These are phyloP conservation scores for Penicillium cinerascens DNA, from an alignment of 495 filamentous ascomycete species.

Conservation along the genomic window DNA sequence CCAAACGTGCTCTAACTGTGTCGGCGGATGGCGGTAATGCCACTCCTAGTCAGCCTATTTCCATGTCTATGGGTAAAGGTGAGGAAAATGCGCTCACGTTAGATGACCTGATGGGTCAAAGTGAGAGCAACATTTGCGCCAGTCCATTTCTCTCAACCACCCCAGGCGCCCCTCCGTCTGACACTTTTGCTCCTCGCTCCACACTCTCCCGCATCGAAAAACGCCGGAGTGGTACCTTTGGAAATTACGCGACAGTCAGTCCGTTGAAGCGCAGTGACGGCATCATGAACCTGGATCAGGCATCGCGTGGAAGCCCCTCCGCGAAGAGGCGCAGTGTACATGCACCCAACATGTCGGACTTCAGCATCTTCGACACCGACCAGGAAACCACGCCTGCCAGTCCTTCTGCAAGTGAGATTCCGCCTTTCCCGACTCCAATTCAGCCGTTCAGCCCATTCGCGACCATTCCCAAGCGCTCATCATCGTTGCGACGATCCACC, in stretches of 20 bases:
- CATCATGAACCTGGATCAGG: conserved; percentile 79
- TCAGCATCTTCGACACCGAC: conserved; percentile 65
- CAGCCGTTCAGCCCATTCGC: conserved; percentile 40
- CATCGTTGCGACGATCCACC: conserved; percentile 80
- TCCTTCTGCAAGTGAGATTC: conserved; percentile 23
- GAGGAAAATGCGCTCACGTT: conserved; percentile 53
- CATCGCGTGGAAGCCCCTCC: conserved; percentile 73
- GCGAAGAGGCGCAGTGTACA: conserved; percentile 85
- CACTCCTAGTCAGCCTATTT: conserved; percentile 38
- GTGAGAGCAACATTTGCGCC: conserved; percentile 29
- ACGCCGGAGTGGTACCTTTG: conserved; percentile 45
- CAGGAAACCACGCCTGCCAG: conserved; percentile 26
- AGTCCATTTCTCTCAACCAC: conserved; percentile 43
- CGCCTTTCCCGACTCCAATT: conserved; percentile 22
- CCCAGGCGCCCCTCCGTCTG: conserved; percentile 26
- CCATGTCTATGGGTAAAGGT: conserved; percentile 27
- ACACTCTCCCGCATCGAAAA: conserved; percentile 45
- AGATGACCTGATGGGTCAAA: conserved; percentile 18
- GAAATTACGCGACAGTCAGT: conserved; percentile 61
- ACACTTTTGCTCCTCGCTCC: conserved; percentile 47
- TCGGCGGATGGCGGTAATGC: conserved; percentile 69
- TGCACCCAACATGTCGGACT: conserved; percentile 55
- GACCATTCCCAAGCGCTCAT: conserved; percentile 52
- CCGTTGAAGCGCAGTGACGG: conserved; percentile 91
- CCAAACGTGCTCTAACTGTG: conserved; percentile 68